Base-by-base conservation (phyloP, 768 basidiomycete genomes). In the Ephemerocybe angulata region DNA sequence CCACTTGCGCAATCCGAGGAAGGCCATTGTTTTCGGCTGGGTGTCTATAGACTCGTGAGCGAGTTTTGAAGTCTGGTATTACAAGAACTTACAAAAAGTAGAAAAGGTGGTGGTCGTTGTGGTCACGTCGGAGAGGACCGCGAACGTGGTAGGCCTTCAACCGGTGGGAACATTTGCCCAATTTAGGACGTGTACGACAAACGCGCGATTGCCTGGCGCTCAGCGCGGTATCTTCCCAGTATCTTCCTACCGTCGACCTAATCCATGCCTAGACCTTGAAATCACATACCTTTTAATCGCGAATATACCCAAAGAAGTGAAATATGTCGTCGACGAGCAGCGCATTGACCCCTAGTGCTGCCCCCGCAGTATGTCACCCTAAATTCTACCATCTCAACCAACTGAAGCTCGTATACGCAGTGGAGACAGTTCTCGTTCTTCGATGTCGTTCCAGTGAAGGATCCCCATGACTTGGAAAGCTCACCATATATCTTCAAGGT, bases 351-450 rank as follows among this genome's bases (percentile, higher is more conserved):
- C 44, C 53, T 6, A 59, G 58, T 41, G 63, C 63, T n/a, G 63
- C 65, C 47, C 69, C 73, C 51, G 68, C 71, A 38, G 73, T 74
- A 53, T 67, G 70, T 65, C 31, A 33, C 11, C 51, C 10, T 19
- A 38, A 17, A 38, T 53, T 28, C 27, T 17, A 4, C 22, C 35
- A 42, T n/a, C 51, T 49, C 42, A n/a, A 58, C 46, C 31, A 33
- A 50, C 33, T 55, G 31, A 50, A 29, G 43, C 28, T 37, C 46
- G 24, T 25, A 28, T 46, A 31, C 29, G 29, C 53, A 95, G 90
- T 92, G 88, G 84, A 81, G 88, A 48, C 90, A 93, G 65, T 96
- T 96, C 73, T 77, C 85, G 3, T 97, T 97, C 82, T 98, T 97
- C 65, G 86, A 93, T 59, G 75, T 79, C 12, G 78, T 83, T 3